Evolutionary conservation across 129 eudicot genomes (phyloP), one percentile per base, ranked within the genome.

Genomic region (Pulicaria dysenterica): DNA sequence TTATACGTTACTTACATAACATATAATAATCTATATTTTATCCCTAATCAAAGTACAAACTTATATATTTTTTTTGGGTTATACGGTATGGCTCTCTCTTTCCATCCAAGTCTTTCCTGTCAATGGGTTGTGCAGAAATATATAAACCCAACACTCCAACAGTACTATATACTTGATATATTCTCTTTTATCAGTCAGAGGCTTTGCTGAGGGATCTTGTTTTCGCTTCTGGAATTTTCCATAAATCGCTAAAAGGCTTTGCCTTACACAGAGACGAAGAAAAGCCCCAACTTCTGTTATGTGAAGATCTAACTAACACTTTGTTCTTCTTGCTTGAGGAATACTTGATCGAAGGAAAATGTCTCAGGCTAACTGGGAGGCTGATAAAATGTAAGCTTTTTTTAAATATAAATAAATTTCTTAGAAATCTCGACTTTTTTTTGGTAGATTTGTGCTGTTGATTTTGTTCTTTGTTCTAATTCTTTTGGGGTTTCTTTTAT

Each of bases 351-450:
- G 31, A 24, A 24, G 31, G 31, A 24, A 24, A 24, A 92, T 94
- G 98, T 88, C 98, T 79, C 98, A 94, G 71, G 90, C 95, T n/a
- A 89, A 94, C 78, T 94, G 98, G 98, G 98, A 93, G 82, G 98
- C 98, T 74, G 98, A 89, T 81, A 93, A 93, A 89, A 93, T 93
- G 98, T 87, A 72, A 78, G 90, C 14, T 73, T 41, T 55, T 53
- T 62, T 13, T 4, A 14, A n/a, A n/a, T n/a, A n/a, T n/a, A n/a
- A n/a, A 31, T 54, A 11, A 10, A 51, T 4, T 67, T 67, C 48
- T 19, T 75, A 36, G 2, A 24, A 24, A 24, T 24, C 31, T 24
- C 31, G 31, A 24, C 31, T 24, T 19, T 31, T 80, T 34, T 16
- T 45, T 31, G 44, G 37, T 73, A 58, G 87, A 81, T 82, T 83